phyloP scores from a whole-genome alignment of 805 yeast genomes.

The Hanseniaspora taiwanica region DNA sequence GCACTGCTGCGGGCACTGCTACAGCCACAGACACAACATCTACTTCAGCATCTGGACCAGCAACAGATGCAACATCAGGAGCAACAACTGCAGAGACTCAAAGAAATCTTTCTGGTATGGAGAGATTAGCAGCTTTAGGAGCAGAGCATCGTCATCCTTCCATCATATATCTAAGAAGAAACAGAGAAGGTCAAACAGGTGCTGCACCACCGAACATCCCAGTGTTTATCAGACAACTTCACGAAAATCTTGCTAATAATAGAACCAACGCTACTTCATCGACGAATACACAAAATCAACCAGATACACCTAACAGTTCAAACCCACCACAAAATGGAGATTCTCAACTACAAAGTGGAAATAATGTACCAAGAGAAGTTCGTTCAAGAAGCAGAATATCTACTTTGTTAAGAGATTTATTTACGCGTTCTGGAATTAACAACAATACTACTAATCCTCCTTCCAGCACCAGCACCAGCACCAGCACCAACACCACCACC shows the following conservation, averaged over 20 bases:
- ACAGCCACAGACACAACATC: neutral
- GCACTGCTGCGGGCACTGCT: neutral
- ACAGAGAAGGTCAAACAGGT: neutral
- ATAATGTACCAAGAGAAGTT: neutral
- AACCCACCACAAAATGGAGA: neutral
- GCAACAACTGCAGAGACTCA: neutral
- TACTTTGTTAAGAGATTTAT: neutral
- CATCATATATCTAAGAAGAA: neutral
- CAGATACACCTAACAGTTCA: neutral
- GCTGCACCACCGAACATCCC: no score
- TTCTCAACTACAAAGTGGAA: neutral
- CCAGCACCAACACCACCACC: slow-evolving; percentile 1
- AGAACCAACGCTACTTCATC: no score
- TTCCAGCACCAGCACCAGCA: neutral
- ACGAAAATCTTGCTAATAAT: no score
- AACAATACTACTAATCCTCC: slow-evolving; percentile 2
- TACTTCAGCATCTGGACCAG: no score
- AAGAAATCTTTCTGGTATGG: neutral
- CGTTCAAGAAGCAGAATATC: neutral
- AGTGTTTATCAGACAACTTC: no score
- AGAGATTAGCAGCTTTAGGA: neutral
- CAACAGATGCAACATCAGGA: no score
- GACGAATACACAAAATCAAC: no score
- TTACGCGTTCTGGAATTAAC: slow-evolving; percentile 3
- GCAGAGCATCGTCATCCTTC: neutral